Evolutionary conservation across 164 flowering plant genomes (phyloP).

Genomic region (Euptelea pleiosperma): DNA sequence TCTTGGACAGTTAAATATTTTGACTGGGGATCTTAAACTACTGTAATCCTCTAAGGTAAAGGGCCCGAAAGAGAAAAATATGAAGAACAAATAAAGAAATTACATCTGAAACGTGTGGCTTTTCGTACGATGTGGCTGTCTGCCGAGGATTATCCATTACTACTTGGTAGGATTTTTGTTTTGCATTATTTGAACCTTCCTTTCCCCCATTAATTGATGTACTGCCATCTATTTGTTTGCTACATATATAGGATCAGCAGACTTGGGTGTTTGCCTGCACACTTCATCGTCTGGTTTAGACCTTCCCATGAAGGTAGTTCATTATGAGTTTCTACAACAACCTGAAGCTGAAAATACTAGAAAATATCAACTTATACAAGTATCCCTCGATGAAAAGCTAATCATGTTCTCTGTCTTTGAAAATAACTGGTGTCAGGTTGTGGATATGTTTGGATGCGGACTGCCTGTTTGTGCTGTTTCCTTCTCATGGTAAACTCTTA

Average conservation of each 20-base stretch:
- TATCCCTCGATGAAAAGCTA: neutral
- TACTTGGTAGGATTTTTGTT: constrained; percentile 59
- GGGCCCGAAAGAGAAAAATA: constrained; percentile 89
- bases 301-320: constrained; percentile 91
- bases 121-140: constrained; percentile 98
- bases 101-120: constrained; percentile 86
- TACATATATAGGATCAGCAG: constrained; percentile 75
- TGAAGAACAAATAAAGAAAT: constrained; percentile 63
- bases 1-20: neutral
- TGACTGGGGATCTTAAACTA: neutral
- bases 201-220: neutral
- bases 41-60: constrained; percentile 51
- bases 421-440: constrained; percentile 50
- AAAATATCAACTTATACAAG: neutral
- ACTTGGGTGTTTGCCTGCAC: constrained; percentile 88
- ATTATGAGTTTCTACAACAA: neutral
- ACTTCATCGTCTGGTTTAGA: constrained; percentile 97
- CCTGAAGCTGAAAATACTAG: constrained; percentile 8
- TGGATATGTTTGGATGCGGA: constrained; percentile 99
- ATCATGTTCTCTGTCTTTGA: neutral
- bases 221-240: neutral
- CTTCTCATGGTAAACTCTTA: constrained; percentile 72
- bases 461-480: constrained; percentile 96
- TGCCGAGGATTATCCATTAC: constrained; percentile 87
- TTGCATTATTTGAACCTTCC: neutral